Conservation (phyloP, 768 basidiomycete genomes). For the Boletus patriciae region DNA sequence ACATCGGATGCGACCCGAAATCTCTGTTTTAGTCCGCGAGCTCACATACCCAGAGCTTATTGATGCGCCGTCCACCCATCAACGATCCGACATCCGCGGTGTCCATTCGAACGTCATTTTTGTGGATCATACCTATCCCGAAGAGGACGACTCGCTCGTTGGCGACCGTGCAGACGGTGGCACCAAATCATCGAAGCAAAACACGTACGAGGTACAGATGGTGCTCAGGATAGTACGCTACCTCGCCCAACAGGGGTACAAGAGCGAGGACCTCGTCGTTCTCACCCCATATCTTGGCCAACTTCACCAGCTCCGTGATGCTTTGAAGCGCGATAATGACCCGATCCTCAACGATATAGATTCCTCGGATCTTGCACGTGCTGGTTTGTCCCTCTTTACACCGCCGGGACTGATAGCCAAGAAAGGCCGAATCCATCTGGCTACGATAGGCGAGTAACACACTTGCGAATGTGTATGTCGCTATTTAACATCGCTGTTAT, state of each 20-base stretch:
- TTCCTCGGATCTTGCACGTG: slow-evolving; percentile 52
- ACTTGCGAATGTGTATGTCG: no score
- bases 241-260: slow-evolving; percentile 66
- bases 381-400: slow-evolving; percentile 33
- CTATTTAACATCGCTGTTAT: no score
- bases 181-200: slow-evolving; percentile 57
- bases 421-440: slow-evolving; percentile 41
- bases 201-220: slow-evolving; percentile 59
- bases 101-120: slow-evolving; percentile 61
- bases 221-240: slow-evolving; percentile 64
- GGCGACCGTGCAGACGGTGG: slow-evolving; percentile 46
- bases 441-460: no score
- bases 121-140: slow-evolving; percentile 55
- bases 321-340: slow-evolving; percentile 49
- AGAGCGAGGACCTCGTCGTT: slow-evolving; percentile 59
- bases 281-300: slow-evolving; percentile 73
- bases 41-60: slow-evolving; percentile 68
- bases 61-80: slow-evolving; percentile 51
- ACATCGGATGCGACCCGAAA: slow-evolving; percentile 75
- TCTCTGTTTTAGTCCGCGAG: slow-evolving; percentile 57
- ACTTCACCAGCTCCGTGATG: slow-evolving; percentile 47
- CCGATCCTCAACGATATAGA: slow-evolving; percentile 65
- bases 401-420: slow-evolving; percentile 42
- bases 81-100: slow-evolving; percentile 53
- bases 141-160: slow-evolving; percentile 45